A percentile compares a stretch with the other conserved stretches of the same genome.
phyloP scores from a whole-genome alignment of 202 grass and related monocot species.

The Alloteropsis angusta region DNA sequence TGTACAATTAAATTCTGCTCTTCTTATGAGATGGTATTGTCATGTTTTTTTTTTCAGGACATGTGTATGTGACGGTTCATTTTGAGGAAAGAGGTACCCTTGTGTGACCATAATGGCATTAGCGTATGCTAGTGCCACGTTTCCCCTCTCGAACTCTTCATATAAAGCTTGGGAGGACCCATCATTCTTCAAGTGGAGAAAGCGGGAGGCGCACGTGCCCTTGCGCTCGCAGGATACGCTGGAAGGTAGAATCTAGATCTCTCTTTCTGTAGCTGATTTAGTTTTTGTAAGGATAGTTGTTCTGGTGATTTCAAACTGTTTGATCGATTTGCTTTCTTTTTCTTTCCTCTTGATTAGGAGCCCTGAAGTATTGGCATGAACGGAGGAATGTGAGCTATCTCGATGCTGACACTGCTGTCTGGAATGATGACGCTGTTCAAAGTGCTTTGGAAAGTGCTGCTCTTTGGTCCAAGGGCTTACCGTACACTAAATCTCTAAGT shows the following conservation, averaged over 20 bases:
- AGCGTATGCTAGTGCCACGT: conserved; percentile 29
- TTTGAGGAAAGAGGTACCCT: background rate
- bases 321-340: background rate
- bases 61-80: conserved; percentile 3
- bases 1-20: background rate
- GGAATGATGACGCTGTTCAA: conserved; percentile 63
- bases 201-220: conserved; percentile 84
- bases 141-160: conserved; percentile 19
- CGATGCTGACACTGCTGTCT: conserved; percentile 51
- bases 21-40: background rate
- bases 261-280: background rate
- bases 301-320: background rate
- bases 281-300: background rate
- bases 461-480: conserved; percentile 63
- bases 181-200: conserved; percentile 82
- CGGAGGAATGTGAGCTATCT: conserved; percentile 56
- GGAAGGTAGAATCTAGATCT: conserved; percentile 39
- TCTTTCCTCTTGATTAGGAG: conserved; percentile 33
- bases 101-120: conserved; percentile 32
- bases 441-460: conserved; percentile 56
- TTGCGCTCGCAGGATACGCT: conserved; percentile 70
- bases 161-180: conserved; percentile 84
- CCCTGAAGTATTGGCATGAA: conserved; percentile 85
- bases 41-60: conserved; percentile 3
- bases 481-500: conserved; percentile 66